Percentiles rank a stretch among this genome's conserved stretches.
phyloP scores from a whole-genome alignment of 305 asterid genomes.

The Solanum chacoense region DNA sequence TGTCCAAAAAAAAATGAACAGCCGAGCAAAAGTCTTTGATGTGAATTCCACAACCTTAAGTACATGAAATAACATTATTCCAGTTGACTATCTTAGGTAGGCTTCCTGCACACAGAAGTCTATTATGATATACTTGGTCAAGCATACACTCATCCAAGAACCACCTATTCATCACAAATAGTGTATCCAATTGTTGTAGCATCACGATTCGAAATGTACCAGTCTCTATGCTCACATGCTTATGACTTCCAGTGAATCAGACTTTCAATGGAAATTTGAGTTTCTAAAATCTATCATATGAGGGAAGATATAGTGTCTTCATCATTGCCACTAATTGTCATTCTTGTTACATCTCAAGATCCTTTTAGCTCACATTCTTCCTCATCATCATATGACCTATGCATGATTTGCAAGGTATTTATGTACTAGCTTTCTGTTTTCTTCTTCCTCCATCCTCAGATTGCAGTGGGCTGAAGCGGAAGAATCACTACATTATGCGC shows the following conservation, averaged over 20 bases:
- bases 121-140: background rate
- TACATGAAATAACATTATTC: background rate
- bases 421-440: background rate
- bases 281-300: background rate
- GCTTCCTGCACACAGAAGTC: background rate
- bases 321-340: background rate
- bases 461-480: background rate
- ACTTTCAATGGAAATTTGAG: background rate
- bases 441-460: background rate
- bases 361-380: background rate
- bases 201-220: background rate
- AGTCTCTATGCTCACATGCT: background rate
- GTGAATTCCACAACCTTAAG: background rate
- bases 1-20: background rate
- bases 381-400: background rate
- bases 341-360: background rate
- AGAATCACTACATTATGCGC: background rate
- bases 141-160: background rate
- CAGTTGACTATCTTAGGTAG: background rate
- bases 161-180: background rate
- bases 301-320: background rate
- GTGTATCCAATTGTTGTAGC: background rate
- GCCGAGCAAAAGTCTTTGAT: background rate
- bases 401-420: background rate
- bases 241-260: background rate